A percentile compares a stretch with the other conserved stretches of the same genome.
These are phyloP conservation scores for Ogataea pilisensis DNA, from an alignment of 805 yeast species.

Conservation along the genomic window DNA sequence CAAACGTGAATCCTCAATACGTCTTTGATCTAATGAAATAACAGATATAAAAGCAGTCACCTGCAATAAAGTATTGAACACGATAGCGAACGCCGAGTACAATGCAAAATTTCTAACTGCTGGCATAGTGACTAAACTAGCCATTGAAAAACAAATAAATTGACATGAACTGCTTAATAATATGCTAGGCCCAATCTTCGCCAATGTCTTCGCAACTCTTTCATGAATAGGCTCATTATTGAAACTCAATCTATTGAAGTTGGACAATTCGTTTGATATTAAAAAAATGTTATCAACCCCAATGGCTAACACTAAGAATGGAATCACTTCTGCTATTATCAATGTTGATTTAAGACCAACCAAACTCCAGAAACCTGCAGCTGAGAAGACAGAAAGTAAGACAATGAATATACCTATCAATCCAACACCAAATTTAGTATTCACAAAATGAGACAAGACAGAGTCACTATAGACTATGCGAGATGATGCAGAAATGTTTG, in stretches of 20 bases:
- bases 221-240: conserved; percentile 45
- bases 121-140: conserved; percentile 86
- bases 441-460: conserved; percentile 25
- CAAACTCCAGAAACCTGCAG: conserved; percentile 76
- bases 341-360: conserved; percentile 83
- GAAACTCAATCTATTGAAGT: conserved; percentile 39
- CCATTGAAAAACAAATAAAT: conserved; percentile 71
- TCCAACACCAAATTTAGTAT: conserved; percentile 73
- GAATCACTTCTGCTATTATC: conserved; percentile 94
- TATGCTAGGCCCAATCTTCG: conserved; percentile 84
- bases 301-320: conserved; percentile 85
- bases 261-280: conserved; percentile 72
- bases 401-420: conserved; percentile 82
- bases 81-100: conserved; percentile 83
- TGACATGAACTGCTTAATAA: conserved; percentile 74
- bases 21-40: conserved; percentile 58
- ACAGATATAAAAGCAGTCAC: conserved; percentile 77
- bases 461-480: not conserved
- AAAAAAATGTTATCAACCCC: conserved; percentile 95
- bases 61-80: conserved; percentile 73
- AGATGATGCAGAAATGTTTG: conserved; percentile 3
- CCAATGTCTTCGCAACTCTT: conserved; percentile 60
- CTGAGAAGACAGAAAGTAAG: conserved; percentile 69
- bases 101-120: conserved; percentile 92
- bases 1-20: conserved; percentile 54